A percentile compares a stretch with the other conserved stretches of the same genome.
phyloP scores from a whole-genome alignment of 345 rosid genomes.

The Triadica sebifera region DNA sequence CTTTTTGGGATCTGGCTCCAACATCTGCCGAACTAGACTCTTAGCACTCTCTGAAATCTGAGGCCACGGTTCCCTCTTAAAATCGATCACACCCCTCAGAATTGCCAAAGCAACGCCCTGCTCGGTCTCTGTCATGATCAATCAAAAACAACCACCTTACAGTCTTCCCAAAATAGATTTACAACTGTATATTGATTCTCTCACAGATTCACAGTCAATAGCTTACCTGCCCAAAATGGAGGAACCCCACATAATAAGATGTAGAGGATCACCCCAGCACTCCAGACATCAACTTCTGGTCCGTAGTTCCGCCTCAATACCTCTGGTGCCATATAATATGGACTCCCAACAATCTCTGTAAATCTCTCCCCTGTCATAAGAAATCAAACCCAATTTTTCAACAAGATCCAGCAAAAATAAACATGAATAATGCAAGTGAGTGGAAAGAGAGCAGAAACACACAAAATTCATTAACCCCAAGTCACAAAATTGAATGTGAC shows the following conservation, averaged over 20 bases:
- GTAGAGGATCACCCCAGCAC: constrained; percentile 85
- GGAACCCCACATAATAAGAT: constrained; percentile 89
- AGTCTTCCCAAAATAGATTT: constrained; percentile 5
- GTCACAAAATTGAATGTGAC: not conserved
- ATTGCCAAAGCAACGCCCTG: constrained; percentile 97
- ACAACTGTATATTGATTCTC: constrained; percentile 4
- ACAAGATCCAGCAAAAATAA: too few species aligned
- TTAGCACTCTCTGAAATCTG: constrained; percentile 86
- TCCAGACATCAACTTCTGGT: constrained; percentile 88
- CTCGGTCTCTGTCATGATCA: constrained; percentile 62
- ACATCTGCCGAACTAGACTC: constrained; percentile 82
- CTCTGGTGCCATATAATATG: constrained; percentile 96
- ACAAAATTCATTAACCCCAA: not conserved
- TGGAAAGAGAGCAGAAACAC: not conserved
- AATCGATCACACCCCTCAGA: constrained; percentile 76
- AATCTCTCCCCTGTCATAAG: constrained; percentile 58
- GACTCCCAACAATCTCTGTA: constrained; percentile 92
- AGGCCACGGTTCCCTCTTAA: constrained; percentile 96
- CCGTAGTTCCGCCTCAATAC: constrained; percentile 84
- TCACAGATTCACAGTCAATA: not conserved
- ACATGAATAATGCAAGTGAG: not conserved
- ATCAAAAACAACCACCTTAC: constrained; percentile 7
- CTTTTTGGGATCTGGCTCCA: constrained; percentile 73
- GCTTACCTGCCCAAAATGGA: constrained; percentile 84
- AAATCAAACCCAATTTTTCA: not conserved